Percentiles rank a stretch among this genome's conserved stretches.
Conservation (phyloP, 805 yeast species). For the Candida argentea region DNA sequence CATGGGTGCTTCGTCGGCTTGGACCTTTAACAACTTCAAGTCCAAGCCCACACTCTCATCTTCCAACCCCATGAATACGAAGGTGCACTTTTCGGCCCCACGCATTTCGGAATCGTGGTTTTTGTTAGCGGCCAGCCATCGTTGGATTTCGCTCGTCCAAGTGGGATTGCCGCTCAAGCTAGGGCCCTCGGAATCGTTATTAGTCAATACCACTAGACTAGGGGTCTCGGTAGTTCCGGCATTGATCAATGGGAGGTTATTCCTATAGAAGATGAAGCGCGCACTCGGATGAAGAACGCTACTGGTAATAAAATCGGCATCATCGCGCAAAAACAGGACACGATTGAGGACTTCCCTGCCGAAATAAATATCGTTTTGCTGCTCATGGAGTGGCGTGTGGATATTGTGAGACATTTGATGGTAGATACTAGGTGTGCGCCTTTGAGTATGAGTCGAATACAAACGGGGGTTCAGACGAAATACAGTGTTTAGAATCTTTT, state of each 20-base stretch:
- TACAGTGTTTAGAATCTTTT: too few species aligned
- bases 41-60: slow-evolving; percentile 36
- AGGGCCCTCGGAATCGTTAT: slow-evolving; percentile 21
- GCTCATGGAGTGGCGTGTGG: slow-evolving; percentile 4
- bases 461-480: background rate
- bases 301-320: slow-evolving; percentile 37
- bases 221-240: slow-evolving; percentile 16
- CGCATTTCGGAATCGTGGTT: slow-evolving; percentile 31
- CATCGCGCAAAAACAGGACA: slow-evolving; percentile 52
- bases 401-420: slow-evolving; percentile 5
- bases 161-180: slow-evolving; percentile 13
- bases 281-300: slow-evolving; percentile 38
- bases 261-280: slow-evolving; percentile 35
- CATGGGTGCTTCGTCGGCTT: slow-evolving; percentile 9
- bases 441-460: too few species aligned
- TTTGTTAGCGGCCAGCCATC: slow-evolving; percentile 24
- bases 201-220: slow-evolving; percentile 28
- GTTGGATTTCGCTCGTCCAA: slow-evolving; percentile 5
- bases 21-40: slow-evolving; percentile 16
- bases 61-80: slow-evolving; percentile 36
- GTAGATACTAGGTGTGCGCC: too few species aligned
- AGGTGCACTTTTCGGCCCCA: slow-evolving; percentile 23
- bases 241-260: slow-evolving; percentile 22
- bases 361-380: slow-evolving; percentile 20
- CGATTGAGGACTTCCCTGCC: slow-evolving; percentile 50